These are phyloP conservation scores for Aurinia saxatilis DNA, from an alignment of 345 rosid genomes.

Conservation along the genomic window DNA sequence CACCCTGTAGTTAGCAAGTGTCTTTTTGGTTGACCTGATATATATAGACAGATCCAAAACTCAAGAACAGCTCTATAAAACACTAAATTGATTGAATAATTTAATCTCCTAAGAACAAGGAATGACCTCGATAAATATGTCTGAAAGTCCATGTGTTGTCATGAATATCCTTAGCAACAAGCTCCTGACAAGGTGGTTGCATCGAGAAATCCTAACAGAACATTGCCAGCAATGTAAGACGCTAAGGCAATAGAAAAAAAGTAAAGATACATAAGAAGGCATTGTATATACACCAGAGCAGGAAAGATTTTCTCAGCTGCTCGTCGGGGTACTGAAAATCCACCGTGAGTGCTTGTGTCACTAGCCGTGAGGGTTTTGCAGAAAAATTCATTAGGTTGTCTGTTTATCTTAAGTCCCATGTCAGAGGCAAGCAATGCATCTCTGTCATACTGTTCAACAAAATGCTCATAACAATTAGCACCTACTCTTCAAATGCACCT, in stretches of 20 bases:
- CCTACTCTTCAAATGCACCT: background rate
- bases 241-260: background rate
- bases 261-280: conserved; percentile 2
- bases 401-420: conserved; percentile 62
- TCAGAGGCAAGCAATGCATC: conserved; percentile 88
- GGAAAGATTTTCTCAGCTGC: conserved; percentile 98
- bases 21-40: conserved; percentile 84
- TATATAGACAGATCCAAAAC: conserved; percentile 6
- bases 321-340: conserved; percentile 93
- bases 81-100: background rate
- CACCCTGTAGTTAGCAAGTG: conserved; percentile 92
- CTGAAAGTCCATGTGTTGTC: conserved; percentile 81
- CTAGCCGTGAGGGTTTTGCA: conserved; percentile 96
- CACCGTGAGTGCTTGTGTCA: conserved; percentile 98
- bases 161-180: conserved; percentile 88
- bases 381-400: conserved; percentile 78
- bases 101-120: background rate
- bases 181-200: conserved; percentile 96
- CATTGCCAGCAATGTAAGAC: conserved; percentile 13
- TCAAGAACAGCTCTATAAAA: background rate
- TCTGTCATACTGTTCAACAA: conserved; percentile 68
- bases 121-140: conserved; percentile 86
- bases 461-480: conserved; percentile 13
- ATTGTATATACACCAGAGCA: conserved; percentile 49
- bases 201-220: conserved; percentile 70